phyloP scores from a whole-genome alignment of 2,329 filamentous ascomycete genomes.

The Pseudodiploospora longispora region DNA sequence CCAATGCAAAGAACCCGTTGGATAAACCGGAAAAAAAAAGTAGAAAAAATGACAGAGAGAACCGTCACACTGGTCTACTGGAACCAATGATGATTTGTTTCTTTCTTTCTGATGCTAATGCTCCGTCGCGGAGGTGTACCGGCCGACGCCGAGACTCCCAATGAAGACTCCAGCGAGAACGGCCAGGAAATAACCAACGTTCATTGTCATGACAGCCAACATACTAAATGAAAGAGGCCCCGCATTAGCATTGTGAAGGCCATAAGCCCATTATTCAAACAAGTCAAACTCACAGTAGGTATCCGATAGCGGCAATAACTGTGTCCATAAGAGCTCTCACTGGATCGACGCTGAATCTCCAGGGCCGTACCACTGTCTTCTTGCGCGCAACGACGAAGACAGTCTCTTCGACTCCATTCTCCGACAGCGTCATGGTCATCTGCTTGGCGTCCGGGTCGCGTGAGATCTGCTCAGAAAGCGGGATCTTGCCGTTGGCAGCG shows the following conservation, averaged over 20 bases:
- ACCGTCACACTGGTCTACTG: neutral
- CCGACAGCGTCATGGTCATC: constrained; percentile 58
- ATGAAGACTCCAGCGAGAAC: constrained; percentile 74
- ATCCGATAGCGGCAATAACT: constrained; percentile 67
- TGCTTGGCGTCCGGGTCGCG: constrained; percentile 55
- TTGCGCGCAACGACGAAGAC: constrained; percentile 63
- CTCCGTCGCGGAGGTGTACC: constrained; percentile 48
- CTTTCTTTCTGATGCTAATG: constrained; percentile 24
- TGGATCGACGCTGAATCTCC: constrained; percentile 74
- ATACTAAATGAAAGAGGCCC: constrained; percentile 50
- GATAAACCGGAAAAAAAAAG: too few relatives aligned
- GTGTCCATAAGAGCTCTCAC: constrained; percentile 64
- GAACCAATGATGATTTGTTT: too few relatives aligned
- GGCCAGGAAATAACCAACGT: constrained; percentile 76
- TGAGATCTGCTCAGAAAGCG: constrained; percentile 50
- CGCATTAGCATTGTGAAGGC: neutral
- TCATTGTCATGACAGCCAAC: constrained; percentile 87
- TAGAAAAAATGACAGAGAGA: neutral
- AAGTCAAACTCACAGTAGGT: constrained; percentile 64
- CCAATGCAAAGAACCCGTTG: too few relatives aligned
- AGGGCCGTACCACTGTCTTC: constrained; percentile 51
- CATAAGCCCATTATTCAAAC: neutral
- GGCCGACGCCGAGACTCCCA: constrained; percentile 74
- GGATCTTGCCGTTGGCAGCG: constrained; percentile 56
- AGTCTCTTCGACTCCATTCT: constrained; percentile 73